Evolutionary conservation across 2,329 filamentous ascomycete genomes (phyloP), one percentile per base, ranked within the genome.

Genomic region (Chrysoporthe austroafricana): DNA sequence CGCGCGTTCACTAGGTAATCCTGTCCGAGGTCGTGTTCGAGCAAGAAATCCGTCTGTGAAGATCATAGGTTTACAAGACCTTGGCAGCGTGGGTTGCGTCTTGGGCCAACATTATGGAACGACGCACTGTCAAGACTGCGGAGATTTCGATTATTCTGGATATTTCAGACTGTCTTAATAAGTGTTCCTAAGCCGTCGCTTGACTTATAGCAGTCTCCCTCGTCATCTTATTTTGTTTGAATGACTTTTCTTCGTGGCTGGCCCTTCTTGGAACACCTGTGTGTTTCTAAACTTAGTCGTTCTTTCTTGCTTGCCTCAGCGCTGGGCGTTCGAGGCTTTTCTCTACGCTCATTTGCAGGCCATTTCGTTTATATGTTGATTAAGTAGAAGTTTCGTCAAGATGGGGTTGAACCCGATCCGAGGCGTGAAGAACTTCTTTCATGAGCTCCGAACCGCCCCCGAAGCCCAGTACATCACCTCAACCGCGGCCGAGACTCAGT

Each of bases 381-480:
- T 14, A n/a, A 18, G n/a, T 39, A 16, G 4, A 5, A 1, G 7
- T 56, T 44, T 34, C 32, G 36, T 26, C 59, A 63, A 13, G 2
- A 66, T 68, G 63, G 59, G 63, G 7, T 66, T 66, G 52, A 62
- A 62, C 50, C 66, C 63, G 14, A 43, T 69, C n/a, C 64, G 65
- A 32, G 50, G 52, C 1, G 43, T 72, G 14, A 64, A 54, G 42
- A 66, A 54, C 7, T 72, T 72, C 50, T 62, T 62, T 46, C 66
- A 62, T 48, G 62, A 71, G 26, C 64, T 73, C 48, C 71, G 67
- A 26, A 68, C 69, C 34, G 70, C 72, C 0, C 71, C 71, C 16
- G 67, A 68, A 5, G 69, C 69, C 2, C 71, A 72, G 32, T 72
- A 73, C 54, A 58, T 71, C 50, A 70, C 68, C 2, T 68, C 62